A percentile compares a stretch with the other conserved stretches of the same genome.
phyloP scores from a whole-genome alignment of 192 early-diverging fungal genomes.

The Haplosporangium gracile region DNA sequence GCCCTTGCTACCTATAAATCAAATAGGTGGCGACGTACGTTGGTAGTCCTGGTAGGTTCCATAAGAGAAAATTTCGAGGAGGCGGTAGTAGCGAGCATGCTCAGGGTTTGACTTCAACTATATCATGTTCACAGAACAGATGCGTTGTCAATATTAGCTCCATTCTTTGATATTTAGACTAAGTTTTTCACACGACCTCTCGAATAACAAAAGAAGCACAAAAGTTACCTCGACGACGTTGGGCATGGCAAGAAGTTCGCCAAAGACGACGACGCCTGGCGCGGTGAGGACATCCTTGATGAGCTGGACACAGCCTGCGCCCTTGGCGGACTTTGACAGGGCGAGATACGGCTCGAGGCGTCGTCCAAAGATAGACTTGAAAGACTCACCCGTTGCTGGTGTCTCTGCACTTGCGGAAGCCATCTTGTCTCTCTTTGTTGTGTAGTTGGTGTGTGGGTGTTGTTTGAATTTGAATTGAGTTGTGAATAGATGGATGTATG shows the following conservation, averaged over 20 bases:
- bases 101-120: constrained; percentile 65
- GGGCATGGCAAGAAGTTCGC: constrained; percentile 78
- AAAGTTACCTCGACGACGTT: constrained; percentile 73
- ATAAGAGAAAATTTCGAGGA: constrained; percentile 85
- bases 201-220: background rate
- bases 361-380: constrained; percentile 56
- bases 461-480: background rate
- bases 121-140: background rate
- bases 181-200: background rate
- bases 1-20: background rate
- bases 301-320: constrained; percentile 77
- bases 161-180: background rate
- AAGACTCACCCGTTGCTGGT: constrained; percentile 30
- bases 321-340: constrained; percentile 82
- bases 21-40: constrained; percentile 55
- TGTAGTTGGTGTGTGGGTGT: background rate
- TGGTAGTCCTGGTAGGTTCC: constrained; percentile 85
- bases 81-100: constrained; percentile 60
- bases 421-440: background rate
- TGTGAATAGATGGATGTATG: background rate
- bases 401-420: constrained; percentile 16
- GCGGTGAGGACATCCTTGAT: constrained; percentile 78
- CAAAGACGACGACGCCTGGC: constrained; percentile 84
- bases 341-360: constrained; percentile 78
- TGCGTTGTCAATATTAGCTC: background rate